Evolutionary conservation across 2,329 filamentous ascomycete genomes (phyloP).

Genomic region (Colletotrichum musicola): DNA sequence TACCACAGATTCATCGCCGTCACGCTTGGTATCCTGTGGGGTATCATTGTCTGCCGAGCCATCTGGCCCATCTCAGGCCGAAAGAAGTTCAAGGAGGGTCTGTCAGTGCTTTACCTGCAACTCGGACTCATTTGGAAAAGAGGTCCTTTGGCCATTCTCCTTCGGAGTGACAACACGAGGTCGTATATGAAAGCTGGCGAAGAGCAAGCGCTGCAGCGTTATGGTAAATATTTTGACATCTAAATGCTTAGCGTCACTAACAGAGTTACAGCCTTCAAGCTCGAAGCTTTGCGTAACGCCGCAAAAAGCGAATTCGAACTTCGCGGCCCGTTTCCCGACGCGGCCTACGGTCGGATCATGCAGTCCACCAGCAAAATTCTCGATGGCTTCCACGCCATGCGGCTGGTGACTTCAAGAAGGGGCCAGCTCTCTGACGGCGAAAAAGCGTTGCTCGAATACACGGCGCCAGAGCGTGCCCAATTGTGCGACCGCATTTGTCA

Average conservation of each 20-base stretch:
- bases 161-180: conserved; percentile 67
- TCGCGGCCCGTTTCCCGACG: conserved; percentile 85
- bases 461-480: conserved; percentile 80
- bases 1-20: conserved; percentile 90
- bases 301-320: conserved; percentile 91
- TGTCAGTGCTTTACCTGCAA: conserved; percentile 91
- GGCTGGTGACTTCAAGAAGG: conserved; percentile 88
- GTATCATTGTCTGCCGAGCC: conserved; percentile 86
- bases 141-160: conserved; percentile 83
- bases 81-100: conserved; percentile 87
- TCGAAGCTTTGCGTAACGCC: conserved; percentile 79
- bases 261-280: conserved; percentile 64
- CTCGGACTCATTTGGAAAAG: conserved; percentile 98
- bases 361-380: conserved; percentile 85
- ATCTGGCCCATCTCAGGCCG: conserved; percentile 96
- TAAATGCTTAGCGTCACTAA: background rate
- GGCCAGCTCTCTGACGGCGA: conserved; percentile 82
- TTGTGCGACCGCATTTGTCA: conserved; percentile 93
- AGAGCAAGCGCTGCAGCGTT: conserved; percentile 87
- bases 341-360: conserved; percentile 80
- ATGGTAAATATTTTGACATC: conserved; percentile 55
- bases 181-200: conserved; percentile 91
- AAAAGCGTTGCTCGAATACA: conserved; percentile 82
- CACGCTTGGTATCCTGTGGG: conserved; percentile 89
- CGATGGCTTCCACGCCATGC: conserved; percentile 97